Evolutionary conservation across 2,329 filamentous ascomycete genomes (phyloP).

Genomic region (Ophiostoma sp.): DNA sequence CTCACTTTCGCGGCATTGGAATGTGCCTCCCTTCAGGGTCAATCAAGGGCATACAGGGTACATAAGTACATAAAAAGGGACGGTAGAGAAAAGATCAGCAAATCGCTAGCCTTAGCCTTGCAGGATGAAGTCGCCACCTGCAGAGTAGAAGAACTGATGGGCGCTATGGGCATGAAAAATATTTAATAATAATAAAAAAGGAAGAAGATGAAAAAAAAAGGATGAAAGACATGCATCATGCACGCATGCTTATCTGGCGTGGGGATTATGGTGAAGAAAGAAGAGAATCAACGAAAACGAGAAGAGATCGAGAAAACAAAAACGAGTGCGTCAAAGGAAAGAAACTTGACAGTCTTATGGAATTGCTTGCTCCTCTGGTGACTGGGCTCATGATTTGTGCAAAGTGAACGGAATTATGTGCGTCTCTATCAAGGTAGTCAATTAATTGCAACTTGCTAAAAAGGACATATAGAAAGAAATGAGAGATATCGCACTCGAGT

Average conservation of each 20-base stretch:
- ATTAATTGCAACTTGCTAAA: too few species aligned
- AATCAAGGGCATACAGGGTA: neutral
- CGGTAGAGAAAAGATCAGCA: neutral
- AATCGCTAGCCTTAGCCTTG: conserved; percentile 1
- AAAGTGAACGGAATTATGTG: too few species aligned
- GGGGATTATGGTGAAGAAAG: neutral
- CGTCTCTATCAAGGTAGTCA: too few species aligned
- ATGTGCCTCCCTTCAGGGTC: neutral
- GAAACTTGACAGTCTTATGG: too few species aligned
- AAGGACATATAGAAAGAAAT: too few species aligned
- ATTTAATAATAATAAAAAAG: too few species aligned
- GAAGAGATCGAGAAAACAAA: too few species aligned
- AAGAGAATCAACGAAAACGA: too few species aligned
- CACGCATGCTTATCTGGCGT: neutral
- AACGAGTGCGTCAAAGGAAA: too few species aligned
- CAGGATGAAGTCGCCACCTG: neutral
- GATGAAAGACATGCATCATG: neutral
- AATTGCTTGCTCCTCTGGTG: too few species aligned
- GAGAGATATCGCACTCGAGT: too few species aligned
- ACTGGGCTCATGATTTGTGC: too few species aligned
- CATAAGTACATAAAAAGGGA: neutral
- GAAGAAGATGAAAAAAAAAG: neutral
- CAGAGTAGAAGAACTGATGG: neutral
- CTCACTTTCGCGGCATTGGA: neutral
- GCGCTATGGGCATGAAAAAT: neutral